Evolutionary conservation across 1,284 basidiomycete genomes (phyloP).

Genomic region (Naganishia sp.): DNA sequence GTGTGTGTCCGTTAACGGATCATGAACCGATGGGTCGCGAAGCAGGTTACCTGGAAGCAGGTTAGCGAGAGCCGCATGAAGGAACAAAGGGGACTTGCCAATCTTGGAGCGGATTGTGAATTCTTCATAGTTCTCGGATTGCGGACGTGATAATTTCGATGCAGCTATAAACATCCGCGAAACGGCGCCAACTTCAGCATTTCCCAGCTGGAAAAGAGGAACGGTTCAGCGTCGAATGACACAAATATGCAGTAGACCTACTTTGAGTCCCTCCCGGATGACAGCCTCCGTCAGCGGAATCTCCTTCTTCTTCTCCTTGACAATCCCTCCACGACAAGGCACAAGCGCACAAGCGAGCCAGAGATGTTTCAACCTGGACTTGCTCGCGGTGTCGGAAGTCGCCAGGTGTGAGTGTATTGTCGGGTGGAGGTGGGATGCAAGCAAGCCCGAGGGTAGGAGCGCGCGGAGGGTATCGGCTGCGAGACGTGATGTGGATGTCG

Average conservation of each 20-base stretch:
- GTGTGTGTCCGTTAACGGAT: conserved; percentile 62
- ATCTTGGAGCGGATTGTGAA: conserved; percentile 62
- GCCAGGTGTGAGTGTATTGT: neutral
- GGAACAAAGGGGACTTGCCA: conserved; percentile 55
- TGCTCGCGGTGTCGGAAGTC: conserved; percentile 3
- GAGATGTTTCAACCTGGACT: conserved; percentile 49
- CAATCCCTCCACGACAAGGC: conserved; percentile 65
- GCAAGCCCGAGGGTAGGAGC: conserved; percentile 33
- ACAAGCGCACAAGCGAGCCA: conserved; percentile 71
- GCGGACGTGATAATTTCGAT: conserved; percentile 56
- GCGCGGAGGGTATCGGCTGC: neutral
- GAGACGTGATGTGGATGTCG: conserved; percentile 18
- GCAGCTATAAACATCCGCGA: conserved; percentile 67
- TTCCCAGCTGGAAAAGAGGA: conserved; percentile 60
- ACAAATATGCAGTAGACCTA: conserved; percentile 36
- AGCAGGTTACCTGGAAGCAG: conserved; percentile 61
- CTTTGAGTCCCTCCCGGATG: conserved; percentile 77
- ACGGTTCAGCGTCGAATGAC: neutral
- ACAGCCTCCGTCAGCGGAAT: conserved; percentile 67
- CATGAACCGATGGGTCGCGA: conserved; percentile 67
- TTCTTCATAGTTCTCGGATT: conserved; percentile 54
- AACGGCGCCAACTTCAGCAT: conserved; percentile 75
- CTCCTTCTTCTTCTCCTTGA: conserved; percentile 66
- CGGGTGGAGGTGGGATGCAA: conserved; percentile 40
- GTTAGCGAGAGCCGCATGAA: conserved; percentile 2